A percentile compares a stretch with the other conserved stretches of the same genome.
Evolutionary conservation across 768 basidiomycete genomes (phyloP).

Genomic region (Lactarius tabidus): DNA sequence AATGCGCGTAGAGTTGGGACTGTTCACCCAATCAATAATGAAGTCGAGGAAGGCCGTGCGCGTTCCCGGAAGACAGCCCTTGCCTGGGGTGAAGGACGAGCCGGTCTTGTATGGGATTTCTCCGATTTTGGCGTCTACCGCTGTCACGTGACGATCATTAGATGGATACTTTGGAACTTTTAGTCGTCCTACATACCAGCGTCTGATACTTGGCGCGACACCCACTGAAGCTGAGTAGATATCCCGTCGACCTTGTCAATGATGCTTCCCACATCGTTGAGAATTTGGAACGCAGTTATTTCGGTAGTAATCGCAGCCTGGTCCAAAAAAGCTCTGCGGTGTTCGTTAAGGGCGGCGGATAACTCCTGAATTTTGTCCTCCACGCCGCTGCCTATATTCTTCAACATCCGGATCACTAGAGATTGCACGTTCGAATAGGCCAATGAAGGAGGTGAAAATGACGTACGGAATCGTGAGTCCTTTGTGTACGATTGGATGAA

Average conservation of each 20-base stretch:
- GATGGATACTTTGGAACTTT: background rate
- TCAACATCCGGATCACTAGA: background rate
- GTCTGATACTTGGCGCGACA: background rate
- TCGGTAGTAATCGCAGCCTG: background rate
- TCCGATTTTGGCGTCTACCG: too few relatives aligned
- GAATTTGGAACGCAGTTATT: background rate
- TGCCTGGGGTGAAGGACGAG: too few relatives aligned
- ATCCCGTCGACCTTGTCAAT: background rate
- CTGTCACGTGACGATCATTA: background rate
- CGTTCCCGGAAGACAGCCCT: too few relatives aligned
- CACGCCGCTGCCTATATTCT: background rate
- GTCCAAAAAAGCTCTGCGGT: background rate
- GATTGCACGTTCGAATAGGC: background rate
- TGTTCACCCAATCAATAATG: too few relatives aligned
- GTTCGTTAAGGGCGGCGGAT: background rate
- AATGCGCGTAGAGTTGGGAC: background rate
- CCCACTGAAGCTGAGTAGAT: background rate
- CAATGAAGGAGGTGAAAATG: background rate
- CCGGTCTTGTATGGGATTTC: too few relatives aligned
- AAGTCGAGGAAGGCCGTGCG: too few relatives aligned
- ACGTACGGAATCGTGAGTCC: background rate
- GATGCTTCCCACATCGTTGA: background rate
- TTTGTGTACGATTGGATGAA: background rate
- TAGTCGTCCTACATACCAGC: too few relatives aligned
- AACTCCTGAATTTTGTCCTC: background rate